phyloP scores from a whole-genome alignment of 148 eudicot species.

The Simmondsia chinensis region DNA sequence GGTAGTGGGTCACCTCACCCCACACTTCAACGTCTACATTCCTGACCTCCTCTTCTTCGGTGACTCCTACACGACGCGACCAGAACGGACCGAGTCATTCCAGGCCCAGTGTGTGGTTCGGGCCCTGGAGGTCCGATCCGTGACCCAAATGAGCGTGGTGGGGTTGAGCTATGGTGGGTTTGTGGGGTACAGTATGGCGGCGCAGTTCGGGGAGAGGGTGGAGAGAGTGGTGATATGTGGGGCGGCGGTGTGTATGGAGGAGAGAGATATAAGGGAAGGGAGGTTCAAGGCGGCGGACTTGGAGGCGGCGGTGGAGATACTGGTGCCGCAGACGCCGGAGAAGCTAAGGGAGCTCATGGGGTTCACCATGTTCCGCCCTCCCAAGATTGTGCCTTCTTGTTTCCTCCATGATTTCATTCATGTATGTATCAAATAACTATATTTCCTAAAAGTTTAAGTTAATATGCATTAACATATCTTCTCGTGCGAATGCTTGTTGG shows the following conservation, averaged over 20 bases:
- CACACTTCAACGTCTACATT: constrained; percentile 66
- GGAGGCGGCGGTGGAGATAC: constrained; percentile 53
- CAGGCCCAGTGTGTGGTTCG: constrained; percentile 70
- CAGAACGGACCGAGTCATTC: constrained; percentile 59
- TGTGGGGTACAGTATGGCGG: constrained; percentile 74
- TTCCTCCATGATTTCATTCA: constrained; percentile 60
- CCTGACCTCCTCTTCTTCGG: constrained; percentile 89
- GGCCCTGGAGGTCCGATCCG: constrained; percentile 41
- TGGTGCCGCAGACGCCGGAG: constrained; percentile 67
- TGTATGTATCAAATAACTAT: constrained; percentile 16
- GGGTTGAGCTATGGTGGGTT: constrained; percentile 92
- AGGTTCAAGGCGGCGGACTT: constrained; percentile 50
- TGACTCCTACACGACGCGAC: constrained; percentile 50
- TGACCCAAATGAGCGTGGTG: constrained; percentile 30
- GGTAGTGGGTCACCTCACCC: constrained; percentile 19
- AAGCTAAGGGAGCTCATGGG: constrained; percentile 60
- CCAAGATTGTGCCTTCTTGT: constrained; percentile 45
- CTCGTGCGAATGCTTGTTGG: no score
- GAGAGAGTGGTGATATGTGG: constrained; percentile 69
- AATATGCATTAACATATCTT: no score
- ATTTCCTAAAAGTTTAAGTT: no score
- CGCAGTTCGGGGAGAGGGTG: constrained; percentile 29
- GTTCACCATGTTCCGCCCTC: constrained; percentile 43
- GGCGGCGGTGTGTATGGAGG: constrained; percentile 69
- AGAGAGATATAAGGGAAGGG: constrained; percentile 51